Evolutionary conservation across 2,329 filamentous ascomycete genomes (phyloP).

Genomic region (Sporothrix pseudoabietina): DNA sequence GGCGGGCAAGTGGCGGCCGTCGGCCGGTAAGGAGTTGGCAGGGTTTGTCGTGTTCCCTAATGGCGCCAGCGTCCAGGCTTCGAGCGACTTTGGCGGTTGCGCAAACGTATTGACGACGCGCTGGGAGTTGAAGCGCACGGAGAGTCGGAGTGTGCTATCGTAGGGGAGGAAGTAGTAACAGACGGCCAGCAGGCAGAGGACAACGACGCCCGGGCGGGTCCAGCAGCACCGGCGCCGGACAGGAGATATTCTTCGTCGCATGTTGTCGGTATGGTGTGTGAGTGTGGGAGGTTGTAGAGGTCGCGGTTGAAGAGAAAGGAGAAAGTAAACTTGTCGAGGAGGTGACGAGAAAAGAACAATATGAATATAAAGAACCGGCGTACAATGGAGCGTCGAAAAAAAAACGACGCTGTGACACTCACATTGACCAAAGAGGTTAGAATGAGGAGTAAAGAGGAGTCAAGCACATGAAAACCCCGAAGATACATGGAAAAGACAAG

Average conservation of each 20-base stretch:
- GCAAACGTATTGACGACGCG: slow-evolving; percentile 45
- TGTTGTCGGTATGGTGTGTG: neutral
- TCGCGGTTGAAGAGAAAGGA: neutral
- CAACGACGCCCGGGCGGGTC: slow-evolving; percentile 2
- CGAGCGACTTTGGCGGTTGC: slow-evolving; percentile 24
- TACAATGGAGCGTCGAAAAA: neutral
- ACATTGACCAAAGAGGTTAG: slow-evolving; percentile 10
- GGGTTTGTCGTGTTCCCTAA: slow-evolving; percentile 30
- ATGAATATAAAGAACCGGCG: neutral
- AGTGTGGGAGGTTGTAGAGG: neutral
- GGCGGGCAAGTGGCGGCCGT: slow-evolving; percentile 44
- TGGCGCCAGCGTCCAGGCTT: slow-evolving; percentile 25
- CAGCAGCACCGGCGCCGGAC: slow-evolving; percentile 21
- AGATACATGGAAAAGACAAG: neutral
- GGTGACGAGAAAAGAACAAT: neutral
- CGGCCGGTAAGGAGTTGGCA: slow-evolving; percentile 37
- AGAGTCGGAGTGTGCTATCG: slow-evolving; percentile 39
- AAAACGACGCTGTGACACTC: neutral
- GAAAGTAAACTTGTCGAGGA: neutral
- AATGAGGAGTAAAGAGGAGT: slow-evolving; percentile 18
- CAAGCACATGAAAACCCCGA: slow-evolving; percentile 13
- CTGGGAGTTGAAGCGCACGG: slow-evolving; percentile 37
- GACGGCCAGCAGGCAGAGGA: slow-evolving; percentile 26
- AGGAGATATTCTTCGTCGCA: slow-evolving; percentile 25
- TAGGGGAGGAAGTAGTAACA: slow-evolving; percentile 39